Base-by-base conservation (phyloP, 129 eudicot species). In the Flaveria ramosissima region DNA sequence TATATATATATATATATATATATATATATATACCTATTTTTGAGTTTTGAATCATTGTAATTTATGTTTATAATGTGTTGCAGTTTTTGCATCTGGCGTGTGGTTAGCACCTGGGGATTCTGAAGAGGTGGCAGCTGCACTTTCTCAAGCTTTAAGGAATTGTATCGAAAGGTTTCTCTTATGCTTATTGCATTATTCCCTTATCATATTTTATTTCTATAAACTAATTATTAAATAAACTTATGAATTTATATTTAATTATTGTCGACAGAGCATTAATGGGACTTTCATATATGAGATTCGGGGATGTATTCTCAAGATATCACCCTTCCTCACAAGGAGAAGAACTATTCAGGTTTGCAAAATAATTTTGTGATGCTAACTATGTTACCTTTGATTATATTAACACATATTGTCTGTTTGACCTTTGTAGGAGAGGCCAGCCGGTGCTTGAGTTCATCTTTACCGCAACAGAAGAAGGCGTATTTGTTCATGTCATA, bases 61-160 rank as follows among this genome's bases (percentile, higher is more conserved):
- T 47, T 13, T 36, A 39, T 61, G 53, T 70, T 64, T 61, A 27
- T 57, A 51, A 62, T 75, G 61, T 77, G 52, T 71, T 67, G 70
- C 23, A 94, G 99, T 82, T 81, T 90, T 94, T 76, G 93, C 96
- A 72, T 94, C 97, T 80, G 98, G 99, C 73, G 85, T 94, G 48
- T 94, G 97, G 97, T 80, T 94, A 73, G 91, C 97, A 68, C 97
- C 97, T 48, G 97, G 99, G 70, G 99, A 94, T 79, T 94, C 99
- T 7, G 99, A 94, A 85, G 99, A 94, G 83, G 93, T 94, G 82
- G 90, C 99, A 16, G 83, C 89, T 81, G 97, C 99, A 70, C 79
- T 94, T 42, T 94, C 97, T 30, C 99, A 91, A 88, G 99, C 99
- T 52, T 75, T 94, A 69, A 81, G 89, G 86, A 94, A 94, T 74